Conservation (phyloP, 352 stramenopile genomes). For the Globisporangium emineosum region DNA sequence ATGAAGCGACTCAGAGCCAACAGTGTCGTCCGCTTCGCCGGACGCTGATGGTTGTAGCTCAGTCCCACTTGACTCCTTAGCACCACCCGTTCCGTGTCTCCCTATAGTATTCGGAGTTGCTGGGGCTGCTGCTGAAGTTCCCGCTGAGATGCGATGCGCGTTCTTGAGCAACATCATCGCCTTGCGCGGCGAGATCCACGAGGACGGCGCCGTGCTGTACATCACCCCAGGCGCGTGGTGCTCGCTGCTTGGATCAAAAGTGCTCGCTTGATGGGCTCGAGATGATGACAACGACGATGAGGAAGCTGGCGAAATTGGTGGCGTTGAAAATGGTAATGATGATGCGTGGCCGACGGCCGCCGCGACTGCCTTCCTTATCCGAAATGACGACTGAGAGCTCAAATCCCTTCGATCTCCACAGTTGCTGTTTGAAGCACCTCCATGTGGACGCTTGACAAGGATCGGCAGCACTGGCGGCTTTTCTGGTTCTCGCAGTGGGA, state of each 20-base stretch:
- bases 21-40: too few species aligned
- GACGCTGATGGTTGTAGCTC: not conserved
- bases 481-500: constrained; percentile 2
- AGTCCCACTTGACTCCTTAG: not conserved
- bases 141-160: constrained; percentile 16
- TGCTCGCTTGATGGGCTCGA: not conserved
- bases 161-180: constrained; percentile 29
- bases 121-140: not conserved
- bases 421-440: not conserved
- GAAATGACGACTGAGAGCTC: constrained; percentile 10
- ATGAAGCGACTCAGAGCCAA: not conserved
- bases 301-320: not conserved
- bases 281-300: too few species aligned
- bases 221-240: constrained; percentile 23
- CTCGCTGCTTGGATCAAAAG: not conserved
- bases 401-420: constrained; percentile 3
- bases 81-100: not conserved
- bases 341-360: not conserved
- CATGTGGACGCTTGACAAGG: not conserved
- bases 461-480: not conserved
- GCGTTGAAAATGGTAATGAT: not conserved
- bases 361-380: not conserved
- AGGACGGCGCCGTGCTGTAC: constrained; percentile 18
- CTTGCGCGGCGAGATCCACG: constrained; percentile 34
- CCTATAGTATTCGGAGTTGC: not conserved